Percentiles rank a stretch among this genome's conserved stretches.
Conservation (phyloP, 805 yeast genomes). For the Ogataea allantospora region DNA sequence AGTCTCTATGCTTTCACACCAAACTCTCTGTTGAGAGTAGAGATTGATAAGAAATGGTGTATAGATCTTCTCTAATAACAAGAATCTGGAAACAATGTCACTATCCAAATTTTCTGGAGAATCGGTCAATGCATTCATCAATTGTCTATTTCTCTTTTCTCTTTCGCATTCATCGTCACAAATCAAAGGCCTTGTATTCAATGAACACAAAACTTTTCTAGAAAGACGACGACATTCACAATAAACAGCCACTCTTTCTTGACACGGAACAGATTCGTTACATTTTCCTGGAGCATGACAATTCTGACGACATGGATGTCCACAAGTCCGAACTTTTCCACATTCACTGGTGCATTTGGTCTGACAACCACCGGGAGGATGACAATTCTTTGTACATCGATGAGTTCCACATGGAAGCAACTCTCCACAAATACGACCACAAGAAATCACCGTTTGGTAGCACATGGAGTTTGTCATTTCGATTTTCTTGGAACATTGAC, state of each 20-base stretch:
- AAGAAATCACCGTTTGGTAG: constrained; percentile 64
- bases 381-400: constrained; percentile 55
- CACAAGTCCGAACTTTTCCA: constrained; percentile 56
- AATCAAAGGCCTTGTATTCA: constrained; percentile 39
- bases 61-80: constrained; percentile 38
- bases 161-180: constrained; percentile 74
- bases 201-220: constrained; percentile 51
- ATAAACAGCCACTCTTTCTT: constrained; percentile 43
- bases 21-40: constrained; percentile 54
- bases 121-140: constrained; percentile 58
- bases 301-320: constrained; percentile 58
- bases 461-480: constrained; percentile 64
- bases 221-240: constrained; percentile 67
- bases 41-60: constrained; percentile 45
- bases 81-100: constrained; percentile 24
- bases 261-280: constrained; percentile 51
- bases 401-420: constrained; percentile 48
- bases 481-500: constrained; percentile 32
- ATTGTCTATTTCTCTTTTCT: constrained; percentile 54
- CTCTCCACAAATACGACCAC: constrained; percentile 63
- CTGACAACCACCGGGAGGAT: constrained; percentile 56
- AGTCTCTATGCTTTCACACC: constrained; percentile 68
- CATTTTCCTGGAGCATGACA: constrained; percentile 66
- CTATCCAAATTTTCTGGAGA: constrained; percentile 10
- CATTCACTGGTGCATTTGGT: constrained; percentile 60